A percentile compares a stretch with the other conserved stretches of the same genome.
phyloP scores from a whole-genome alignment of 1,284 basidiomycete genomes.

The Ustilago xerochloae region DNA sequence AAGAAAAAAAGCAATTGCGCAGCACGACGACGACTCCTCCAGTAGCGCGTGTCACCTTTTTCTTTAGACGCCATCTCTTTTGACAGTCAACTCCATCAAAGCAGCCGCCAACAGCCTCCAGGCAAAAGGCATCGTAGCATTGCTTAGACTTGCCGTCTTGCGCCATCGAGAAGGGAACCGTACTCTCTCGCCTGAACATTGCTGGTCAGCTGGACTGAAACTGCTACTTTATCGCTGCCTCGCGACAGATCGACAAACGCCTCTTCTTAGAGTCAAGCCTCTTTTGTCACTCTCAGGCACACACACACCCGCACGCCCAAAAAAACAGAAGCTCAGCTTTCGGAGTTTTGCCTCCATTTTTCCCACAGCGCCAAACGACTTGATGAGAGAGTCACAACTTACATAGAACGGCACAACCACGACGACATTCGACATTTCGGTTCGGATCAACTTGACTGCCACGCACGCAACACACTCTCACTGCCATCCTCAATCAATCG shows the following conservation, averaged over 20 bases:
- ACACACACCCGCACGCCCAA: neutral
- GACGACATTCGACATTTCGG: neutral
- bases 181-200: conserved; percentile 1
- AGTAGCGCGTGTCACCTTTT: neutral
- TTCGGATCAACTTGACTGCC: neutral
- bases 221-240: too few relatives aligned
- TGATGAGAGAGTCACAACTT: too few relatives aligned
- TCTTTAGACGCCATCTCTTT: neutral
- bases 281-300: too few relatives aligned
- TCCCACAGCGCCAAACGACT: neutral
- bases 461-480: neutral
- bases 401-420: too few relatives aligned
- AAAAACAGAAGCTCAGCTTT: conserved; percentile 1
- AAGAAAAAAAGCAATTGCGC: neutral
- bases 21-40: neutral
- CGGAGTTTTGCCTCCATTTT: conserved; percentile 2
- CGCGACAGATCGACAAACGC: too few relatives aligned
- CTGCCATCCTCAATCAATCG: neutral
- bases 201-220: neutral
- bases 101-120: neutral
- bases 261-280: neutral
- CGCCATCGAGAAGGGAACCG: conserved; percentile 1
- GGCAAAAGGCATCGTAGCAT: neutral
- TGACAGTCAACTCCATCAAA: too few relatives aligned
- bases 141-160: conserved; percentile 3